A percentile compares a stretch with the other conserved stretches of the same genome.
Evolutionary conservation across 1,284 basidiomycete genomes (phyloP).

Genomic region (Ceratobasidium sp.): DNA sequence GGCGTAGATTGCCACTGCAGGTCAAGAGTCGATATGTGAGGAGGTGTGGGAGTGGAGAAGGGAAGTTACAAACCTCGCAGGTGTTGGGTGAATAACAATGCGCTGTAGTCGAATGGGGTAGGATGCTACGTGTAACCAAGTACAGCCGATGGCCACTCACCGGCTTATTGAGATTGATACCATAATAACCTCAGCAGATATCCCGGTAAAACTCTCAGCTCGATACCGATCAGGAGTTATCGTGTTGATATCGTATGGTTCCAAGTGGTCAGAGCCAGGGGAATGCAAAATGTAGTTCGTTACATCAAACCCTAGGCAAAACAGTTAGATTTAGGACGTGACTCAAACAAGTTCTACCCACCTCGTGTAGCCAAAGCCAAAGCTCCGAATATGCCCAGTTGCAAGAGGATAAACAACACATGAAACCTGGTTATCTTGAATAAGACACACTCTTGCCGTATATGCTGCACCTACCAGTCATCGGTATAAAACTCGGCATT

Average conservation of each 20-base stretch:
- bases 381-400: conserved; percentile 21
- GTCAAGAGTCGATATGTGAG: not conserved
- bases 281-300: conserved; percentile 42
- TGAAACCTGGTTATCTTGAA: conserved; percentile 29
- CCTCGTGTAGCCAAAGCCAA: conserved; percentile 31
- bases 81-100: conserved; percentile 20
- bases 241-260: not conserved
- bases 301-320: conserved; percentile 31
- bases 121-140: not conserved
- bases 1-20: too few species aligned
- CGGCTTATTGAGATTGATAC: conserved; percentile 26
- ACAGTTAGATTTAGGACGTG: not conserved
- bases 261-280: conserved; percentile 8
- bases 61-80: conserved; percentile 13
- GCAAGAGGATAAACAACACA: not conserved
- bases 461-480: conserved; percentile 15
- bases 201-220: conserved; percentile 19
- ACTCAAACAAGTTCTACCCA: not conserved
- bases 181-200: conserved; percentile 29
- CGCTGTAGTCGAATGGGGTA: not conserved
- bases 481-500: conserved; percentile 36
- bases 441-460: too few species aligned
- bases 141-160: not conserved
- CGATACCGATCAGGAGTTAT: conserved; percentile 21
- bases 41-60: not conserved